Percentiles rank a stretch among this genome's conserved stretches.
Conservation (phyloP, 257 asterid species). For the Petunia secreta region DNA sequence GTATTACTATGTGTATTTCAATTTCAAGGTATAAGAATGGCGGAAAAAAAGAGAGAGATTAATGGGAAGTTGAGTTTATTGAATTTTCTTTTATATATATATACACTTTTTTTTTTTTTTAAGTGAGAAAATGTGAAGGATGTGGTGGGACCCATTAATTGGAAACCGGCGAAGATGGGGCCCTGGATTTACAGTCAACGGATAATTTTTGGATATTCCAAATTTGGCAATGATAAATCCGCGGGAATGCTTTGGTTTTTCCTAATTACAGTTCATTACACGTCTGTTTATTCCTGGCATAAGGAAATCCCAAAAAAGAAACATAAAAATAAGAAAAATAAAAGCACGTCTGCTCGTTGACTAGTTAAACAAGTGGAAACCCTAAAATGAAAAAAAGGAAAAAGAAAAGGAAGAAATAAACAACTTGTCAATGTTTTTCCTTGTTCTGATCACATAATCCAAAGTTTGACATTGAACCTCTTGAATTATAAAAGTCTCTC, state of each 20-base stretch:
- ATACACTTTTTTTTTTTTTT: not conserved
- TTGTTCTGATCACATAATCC: too few species aligned
- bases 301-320: too few species aligned
- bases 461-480: too few species aligned
- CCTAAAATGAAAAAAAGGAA: not conserved
- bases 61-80: not conserved
- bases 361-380: not conserved
- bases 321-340: not conserved
- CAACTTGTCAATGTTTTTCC: not conserved
- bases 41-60: not conserved
- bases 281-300: not conserved
- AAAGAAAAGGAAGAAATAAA: not conserved
- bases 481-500: too few species aligned
- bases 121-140: not conserved
- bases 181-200: not conserved
- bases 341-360: not conserved
- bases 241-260: not conserved
- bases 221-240: not conserved
- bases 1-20: not conserved
- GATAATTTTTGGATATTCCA: constrained; percentile 16
- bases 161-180: not conserved
- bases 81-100: not conserved
- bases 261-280: not conserved
- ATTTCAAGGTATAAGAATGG: constrained; percentile 14
- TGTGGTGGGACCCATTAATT: not conserved